Evolutionary conservation across 352 stramenopile species (phyloP).

Genomic region (Phytophthora megakarya): DNA sequence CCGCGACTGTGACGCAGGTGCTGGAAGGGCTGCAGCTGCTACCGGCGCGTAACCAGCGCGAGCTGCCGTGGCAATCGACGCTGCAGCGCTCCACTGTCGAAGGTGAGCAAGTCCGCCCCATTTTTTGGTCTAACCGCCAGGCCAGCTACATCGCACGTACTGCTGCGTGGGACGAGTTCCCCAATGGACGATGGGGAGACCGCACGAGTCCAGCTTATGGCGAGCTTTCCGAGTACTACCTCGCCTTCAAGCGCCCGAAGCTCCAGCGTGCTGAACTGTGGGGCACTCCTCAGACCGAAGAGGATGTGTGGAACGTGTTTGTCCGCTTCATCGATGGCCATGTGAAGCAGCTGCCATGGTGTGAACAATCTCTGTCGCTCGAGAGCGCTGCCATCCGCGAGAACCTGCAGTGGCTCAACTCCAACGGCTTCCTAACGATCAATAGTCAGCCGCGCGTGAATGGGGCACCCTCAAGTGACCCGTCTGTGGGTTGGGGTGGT

Average conservation of each 20-base stretch:
- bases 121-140: conserved; percentile 98
- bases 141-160: conserved; percentile 97
- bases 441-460: conserved; percentile 94
- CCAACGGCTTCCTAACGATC: conserved; percentile 95
- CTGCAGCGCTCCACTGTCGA: conserved; percentile 66
- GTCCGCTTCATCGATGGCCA: conserved; percentile 79
- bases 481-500: conserved; percentile 95
- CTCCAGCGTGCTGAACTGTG: conserved; percentile 77
- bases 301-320: conserved; percentile 97
- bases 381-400: conserved; percentile 91
- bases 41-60: conserved; percentile 60
- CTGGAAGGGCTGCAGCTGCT: conserved; percentile 79
- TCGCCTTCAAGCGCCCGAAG: conserved; percentile 83
- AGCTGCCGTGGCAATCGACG: conserved; percentile 76
- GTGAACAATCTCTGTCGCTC: conserved; percentile 93
- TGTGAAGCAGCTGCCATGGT: conserved; percentile 96
- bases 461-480: conserved; percentile 88
- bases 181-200: conserved; percentile 96
- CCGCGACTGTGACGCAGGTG: conserved; percentile 85
- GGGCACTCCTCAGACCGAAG: conserved; percentile 76
- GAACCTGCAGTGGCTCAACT: conserved; percentile 87
- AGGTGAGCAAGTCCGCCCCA: conserved; percentile 93
- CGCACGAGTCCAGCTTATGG: conserved; percentile 94
- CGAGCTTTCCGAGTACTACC: conserved; percentile 95
- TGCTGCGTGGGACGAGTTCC: conserved; percentile 97